Conservation (phyloP, 1,284 basidiomycete genomes). For the Malassezia sympodialis region DNA sequence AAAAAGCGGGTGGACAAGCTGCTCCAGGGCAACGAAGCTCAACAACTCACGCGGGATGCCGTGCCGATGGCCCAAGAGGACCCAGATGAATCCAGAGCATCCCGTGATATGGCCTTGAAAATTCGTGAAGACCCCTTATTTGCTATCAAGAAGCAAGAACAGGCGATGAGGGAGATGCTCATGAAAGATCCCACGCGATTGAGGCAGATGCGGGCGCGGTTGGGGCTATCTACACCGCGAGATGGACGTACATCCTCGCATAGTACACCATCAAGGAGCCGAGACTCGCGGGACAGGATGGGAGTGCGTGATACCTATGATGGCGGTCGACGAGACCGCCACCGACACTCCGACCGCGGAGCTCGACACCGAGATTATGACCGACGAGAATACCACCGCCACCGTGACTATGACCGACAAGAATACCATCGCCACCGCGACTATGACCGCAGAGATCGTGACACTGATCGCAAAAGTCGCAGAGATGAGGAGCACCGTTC, state of each 20-base stretch:
- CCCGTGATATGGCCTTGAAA: conserved; percentile 77
- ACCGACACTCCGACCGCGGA: neutral
- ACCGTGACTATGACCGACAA: neutral
- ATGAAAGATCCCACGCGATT: conserved; percentile 82
- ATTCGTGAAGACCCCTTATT: conserved; percentile 90
- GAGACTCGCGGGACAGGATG: neutral
- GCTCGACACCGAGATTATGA: conserved; percentile 30
- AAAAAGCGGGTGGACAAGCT: conserved; percentile 97
- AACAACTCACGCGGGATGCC: conserved; percentile 48
- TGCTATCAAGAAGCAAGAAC: conserved; percentile 94
- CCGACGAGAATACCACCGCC: neutral
- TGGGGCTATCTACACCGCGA: conserved; percentile 56
- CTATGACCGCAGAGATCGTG: neutral
- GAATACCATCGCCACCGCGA: neutral
- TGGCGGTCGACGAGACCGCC: conserved; percentile 1
- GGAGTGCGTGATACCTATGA: neutral
- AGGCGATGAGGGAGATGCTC: conserved; percentile 77
- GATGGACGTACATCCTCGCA: conserved; percentile 50
- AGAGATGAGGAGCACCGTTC: neutral
- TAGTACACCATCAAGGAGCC: conserved; percentile 52
- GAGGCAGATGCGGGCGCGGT: conserved; percentile 57
- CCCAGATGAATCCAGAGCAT: conserved; percentile 55
- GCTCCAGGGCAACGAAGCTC: conserved; percentile 69
- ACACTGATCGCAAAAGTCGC: conserved; percentile 6
- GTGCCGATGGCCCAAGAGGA: conserved; percentile 27